phyloP scores from a whole-genome alignment of 257 asterid genomes.

The Petrea volubilis region DNA sequence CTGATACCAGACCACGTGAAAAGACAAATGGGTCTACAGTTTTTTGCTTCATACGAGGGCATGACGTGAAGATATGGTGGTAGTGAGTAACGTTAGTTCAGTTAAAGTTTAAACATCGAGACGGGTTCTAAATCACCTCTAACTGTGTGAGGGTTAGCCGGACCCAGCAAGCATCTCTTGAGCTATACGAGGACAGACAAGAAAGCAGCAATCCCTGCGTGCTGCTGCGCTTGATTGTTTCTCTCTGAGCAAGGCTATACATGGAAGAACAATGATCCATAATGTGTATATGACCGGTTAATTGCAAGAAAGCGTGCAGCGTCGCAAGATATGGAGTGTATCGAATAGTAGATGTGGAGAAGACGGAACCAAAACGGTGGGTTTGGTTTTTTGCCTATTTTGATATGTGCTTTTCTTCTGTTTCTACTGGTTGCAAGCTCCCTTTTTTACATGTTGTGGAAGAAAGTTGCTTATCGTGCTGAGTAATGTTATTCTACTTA shows the following conservation, averaged over 20 bases:
- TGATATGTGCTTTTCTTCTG: conserved; percentile 26
- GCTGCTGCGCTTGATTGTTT: conserved; percentile 15
- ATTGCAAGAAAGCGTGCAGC: conserved; percentile 36
- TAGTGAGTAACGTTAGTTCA: conserved; percentile 26
- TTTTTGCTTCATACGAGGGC: conserved; percentile 61
- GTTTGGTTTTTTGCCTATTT: conserved; percentile 20
- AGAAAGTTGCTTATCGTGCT: conserved; percentile 31
- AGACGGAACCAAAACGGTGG: conserved; percentile 35
- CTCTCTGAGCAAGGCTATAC: conserved; percentile 13
- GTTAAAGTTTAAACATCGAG: conserved; percentile 25
- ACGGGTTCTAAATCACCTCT: conserved; percentile 30
- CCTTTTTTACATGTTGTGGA: conserved; percentile 23
- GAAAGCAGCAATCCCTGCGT: conserved; percentile 24
- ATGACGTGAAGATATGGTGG: conserved; percentile 36
- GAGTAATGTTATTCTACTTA: conserved; percentile 20
- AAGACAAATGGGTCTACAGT: conserved; percentile 74
- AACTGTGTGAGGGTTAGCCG: conserved; percentile 21
- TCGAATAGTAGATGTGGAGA: conserved; percentile 34
- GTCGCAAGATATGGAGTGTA: conserved; percentile 35
- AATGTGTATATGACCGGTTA: conserved; percentile 58
- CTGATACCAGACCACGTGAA: conserved; percentile 86
- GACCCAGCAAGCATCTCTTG: conserved; percentile 31
- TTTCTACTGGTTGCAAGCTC: conserved; percentile 22
- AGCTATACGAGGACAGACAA: conserved; percentile 22
- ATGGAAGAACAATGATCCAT: conserved; percentile 32